phyloP scores from a whole-genome alignment of 2,329 filamentous ascomycete genomes.

The Calonectria naviculata region DNA sequence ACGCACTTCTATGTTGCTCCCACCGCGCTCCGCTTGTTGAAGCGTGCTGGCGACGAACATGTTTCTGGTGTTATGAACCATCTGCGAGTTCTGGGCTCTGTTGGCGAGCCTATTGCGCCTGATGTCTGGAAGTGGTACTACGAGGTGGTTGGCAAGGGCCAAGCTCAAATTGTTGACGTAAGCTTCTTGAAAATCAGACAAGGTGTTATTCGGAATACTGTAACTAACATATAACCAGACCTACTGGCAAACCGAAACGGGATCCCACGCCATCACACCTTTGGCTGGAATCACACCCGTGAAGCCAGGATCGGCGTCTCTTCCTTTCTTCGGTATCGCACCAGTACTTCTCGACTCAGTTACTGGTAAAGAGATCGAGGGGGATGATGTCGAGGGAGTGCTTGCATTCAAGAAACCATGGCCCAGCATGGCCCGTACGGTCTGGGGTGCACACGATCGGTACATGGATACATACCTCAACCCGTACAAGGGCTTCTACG shows the following conservation, averaged over 20 bases:
- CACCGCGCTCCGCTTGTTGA: constrained; percentile 87
- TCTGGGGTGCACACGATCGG: constrained; percentile 93
- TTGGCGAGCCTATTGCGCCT: constrained; percentile 95
- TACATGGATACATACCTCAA: constrained; percentile 98
- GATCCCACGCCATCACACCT: constrained; percentile 91
- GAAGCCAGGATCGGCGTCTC: constrained; percentile 90
- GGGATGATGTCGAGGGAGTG: constrained; percentile 93
- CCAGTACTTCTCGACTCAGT: constrained; percentile 94
- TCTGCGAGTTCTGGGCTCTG: constrained; percentile 86
- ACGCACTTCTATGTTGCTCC: constrained; percentile 97
- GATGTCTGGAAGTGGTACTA: constrained; percentile 99
- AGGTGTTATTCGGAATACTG: rapidly evolving
- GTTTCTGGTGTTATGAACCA: constrained; percentile 81
- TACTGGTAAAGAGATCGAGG: constrained; percentile 86
- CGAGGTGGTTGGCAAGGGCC: constrained; percentile 87
- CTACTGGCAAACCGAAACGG: constrained; percentile 98
- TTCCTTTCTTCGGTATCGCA: constrained; percentile 98
- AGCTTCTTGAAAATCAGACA: constrained; percentile 53
- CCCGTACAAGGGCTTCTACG: constrained; percentile 95
- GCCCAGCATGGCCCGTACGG: constrained; percentile 97
- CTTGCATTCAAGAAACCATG: constrained; percentile 94
- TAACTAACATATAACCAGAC: constrained; percentile 71
- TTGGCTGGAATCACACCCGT: constrained; percentile 91
- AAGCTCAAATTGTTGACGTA: constrained; percentile 91
- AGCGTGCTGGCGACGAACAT: constrained; percentile 89